Evolutionary conservation across 2,329 filamentous ascomycete species (phyloP), one percentile per base, ranked within the genome.

Genomic region (Cadophora luteo-olivacea): DNA sequence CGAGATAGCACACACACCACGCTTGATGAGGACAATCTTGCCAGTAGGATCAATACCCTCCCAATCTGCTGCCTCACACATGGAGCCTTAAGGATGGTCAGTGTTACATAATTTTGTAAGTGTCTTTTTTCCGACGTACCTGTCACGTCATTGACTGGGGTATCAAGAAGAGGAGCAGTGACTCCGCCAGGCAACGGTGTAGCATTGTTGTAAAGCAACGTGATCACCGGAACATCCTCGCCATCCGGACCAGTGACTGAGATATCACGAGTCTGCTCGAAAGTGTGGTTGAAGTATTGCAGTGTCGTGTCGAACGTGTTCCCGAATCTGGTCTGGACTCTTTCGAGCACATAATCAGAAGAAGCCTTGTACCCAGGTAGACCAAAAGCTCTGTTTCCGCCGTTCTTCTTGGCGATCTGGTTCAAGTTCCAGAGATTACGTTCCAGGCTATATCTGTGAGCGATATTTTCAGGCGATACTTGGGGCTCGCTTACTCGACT

Each of bases 1-100:
- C 6, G 82, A 85, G 66, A 89, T 89, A 1, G 82, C 77, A 74
- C 88, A 90, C 8, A 77, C 77, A 55, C 86, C 86, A 70, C 86
- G 84, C 16, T 81, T 80, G 61, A 88, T 81, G n/a, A 89, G 78
- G 5, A 85, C 86, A 65, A 89, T 83, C 54, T 81, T 83, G 36
- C 83, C 84, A 0, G 68, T 63, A 1, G 60, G 61, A 49, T 68
- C 58, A 14, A 67, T 63, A 2, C 65, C 65, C 11, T 38, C 51
- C 60, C 60, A 67, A 14, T 64, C 25, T 11, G 45, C 60, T 36
- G 38, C 60, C 6, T n/a, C 25, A 33, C 60, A 62, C 7, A 11
- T 33, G 3, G 60, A 62, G 16, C 60, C 60, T 62, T 8, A 16
- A 22, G 2, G 33, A 12, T 33, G 7, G 24, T 62, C 14, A 62